Conservation (phyloP, 2,329 filamentous ascomycete genomes). For the Hirsutella thompsonii region DNA sequence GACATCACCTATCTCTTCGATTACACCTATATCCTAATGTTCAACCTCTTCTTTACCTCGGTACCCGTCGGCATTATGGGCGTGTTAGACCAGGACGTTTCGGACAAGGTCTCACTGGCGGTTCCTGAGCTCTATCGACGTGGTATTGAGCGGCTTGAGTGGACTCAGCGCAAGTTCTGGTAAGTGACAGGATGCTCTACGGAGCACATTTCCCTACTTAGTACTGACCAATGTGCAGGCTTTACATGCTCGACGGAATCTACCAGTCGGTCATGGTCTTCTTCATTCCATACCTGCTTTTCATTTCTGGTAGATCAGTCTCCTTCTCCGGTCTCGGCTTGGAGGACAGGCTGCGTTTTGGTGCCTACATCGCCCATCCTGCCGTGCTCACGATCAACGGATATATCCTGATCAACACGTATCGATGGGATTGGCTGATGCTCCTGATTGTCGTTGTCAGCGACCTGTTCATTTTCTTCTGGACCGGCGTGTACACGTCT, state of each 20-base stretch:
- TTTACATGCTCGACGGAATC: slow-evolving; percentile 88
- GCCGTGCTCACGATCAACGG: slow-evolving; percentile 81
- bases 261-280: slow-evolving; percentile 93
- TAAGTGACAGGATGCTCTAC: slow-evolving; percentile 27
- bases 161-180: slow-evolving; percentile 96
- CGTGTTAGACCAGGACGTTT: slow-evolving; percentile 92
- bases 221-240: slow-evolving; percentile 34
- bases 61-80: slow-evolving; percentile 91
- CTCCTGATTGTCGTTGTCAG: slow-evolving; percentile 70
- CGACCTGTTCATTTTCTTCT: slow-evolving; percentile 81
- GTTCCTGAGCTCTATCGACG: slow-evolving; percentile 92
- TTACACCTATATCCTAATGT: slow-evolving; percentile 93
- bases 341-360: slow-evolving; percentile 70
- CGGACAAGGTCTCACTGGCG: slow-evolving; percentile 82
- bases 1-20: slow-evolving; percentile 96
- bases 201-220: too few relatives aligned
- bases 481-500: slow-evolving; percentile 75
- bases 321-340: slow-evolving; percentile 63
- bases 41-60: slow-evolving; percentile 95
- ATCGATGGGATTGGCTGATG: slow-evolving; percentile 97
- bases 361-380: slow-evolving; percentile 74
- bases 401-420: slow-evolving; percentile 93
- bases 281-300: slow-evolving; percentile 81
- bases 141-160: slow-evolving; percentile 91
- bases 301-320: slow-evolving; percentile 54